A percentile compares a stretch with the other conserved stretches of the same genome.
phyloP scores from a whole-genome alignment of 2,329 filamentous ascomycete genomes.

The Trichoderma brevicompactum region DNA sequence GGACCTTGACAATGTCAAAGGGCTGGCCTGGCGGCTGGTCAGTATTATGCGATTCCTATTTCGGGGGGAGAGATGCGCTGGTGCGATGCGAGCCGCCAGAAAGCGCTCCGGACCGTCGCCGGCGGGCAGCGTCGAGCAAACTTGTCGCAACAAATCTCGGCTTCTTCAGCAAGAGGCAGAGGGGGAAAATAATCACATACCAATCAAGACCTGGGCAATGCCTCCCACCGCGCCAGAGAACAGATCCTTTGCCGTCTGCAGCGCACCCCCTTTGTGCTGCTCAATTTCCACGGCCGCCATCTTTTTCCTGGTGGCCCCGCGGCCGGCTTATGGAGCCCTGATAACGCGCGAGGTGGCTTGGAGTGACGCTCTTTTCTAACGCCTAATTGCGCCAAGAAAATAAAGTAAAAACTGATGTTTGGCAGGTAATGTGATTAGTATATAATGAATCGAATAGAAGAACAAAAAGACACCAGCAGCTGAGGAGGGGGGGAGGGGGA shows the following conservation, averaged over 20 bases:
- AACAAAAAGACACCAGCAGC: neutral
- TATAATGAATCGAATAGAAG: neutral
- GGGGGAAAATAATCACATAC: slow-evolving; percentile 51
- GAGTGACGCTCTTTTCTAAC: no score
- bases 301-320: neutral
- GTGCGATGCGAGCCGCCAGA: slow-evolving; percentile 9
- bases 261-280: slow-evolving; percentile 42
- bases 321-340: neutral
- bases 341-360: no score
- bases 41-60: neutral
- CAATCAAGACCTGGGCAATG: slow-evolving; percentile 89
- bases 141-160: neutral
- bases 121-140: neutral
- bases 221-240: slow-evolving; percentile 89
- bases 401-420: no score
- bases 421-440: no score
- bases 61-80: neutral
- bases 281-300: slow-evolving; percentile 43
- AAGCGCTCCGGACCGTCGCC: slow-evolving; percentile 25
- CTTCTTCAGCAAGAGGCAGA: neutral
- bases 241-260: slow-evolving; percentile 82
- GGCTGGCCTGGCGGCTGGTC: slow-evolving; percentile 59
- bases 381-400: no score
- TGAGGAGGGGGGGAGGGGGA: slow-evolving; percentile 30
- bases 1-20: slow-evolving; percentile 95